phyloP scores from a whole-genome alignment of 306 rosid genomes.

The Casuarina equisetifolia region DNA sequence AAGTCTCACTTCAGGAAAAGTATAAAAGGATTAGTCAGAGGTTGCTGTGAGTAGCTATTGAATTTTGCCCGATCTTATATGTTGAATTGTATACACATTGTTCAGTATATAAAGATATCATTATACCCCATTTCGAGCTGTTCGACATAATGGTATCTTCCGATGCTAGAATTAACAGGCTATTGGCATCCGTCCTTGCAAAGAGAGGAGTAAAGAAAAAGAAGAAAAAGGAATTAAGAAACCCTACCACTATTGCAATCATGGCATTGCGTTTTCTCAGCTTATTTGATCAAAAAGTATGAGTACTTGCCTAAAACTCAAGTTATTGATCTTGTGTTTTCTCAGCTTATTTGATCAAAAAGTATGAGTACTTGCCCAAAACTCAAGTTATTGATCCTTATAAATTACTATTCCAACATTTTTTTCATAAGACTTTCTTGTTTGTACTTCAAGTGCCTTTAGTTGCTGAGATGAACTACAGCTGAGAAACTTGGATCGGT shows the following conservation, averaged over 20 bases:
- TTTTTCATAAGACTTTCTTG: neutral
- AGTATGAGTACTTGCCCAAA: neutral
- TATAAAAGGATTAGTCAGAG: neutral
- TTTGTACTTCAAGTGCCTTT: neutral
- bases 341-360: neutral
- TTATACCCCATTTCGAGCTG: neutral
- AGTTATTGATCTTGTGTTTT: neutral
- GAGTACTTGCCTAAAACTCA: neutral
- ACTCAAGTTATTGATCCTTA: neutral
- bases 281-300: neutral
- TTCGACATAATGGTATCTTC: neutral
- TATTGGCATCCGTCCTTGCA: neutral
- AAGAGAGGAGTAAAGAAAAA: neutral
- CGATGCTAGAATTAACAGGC: neutral
- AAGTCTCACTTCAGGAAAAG: neutral
- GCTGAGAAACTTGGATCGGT: too few relatives aligned
- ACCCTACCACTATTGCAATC: neutral
- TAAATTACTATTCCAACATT: neutral
- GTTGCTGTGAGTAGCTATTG: conserved; percentile 9
- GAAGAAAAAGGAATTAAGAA: neutral
- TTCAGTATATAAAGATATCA: neutral
- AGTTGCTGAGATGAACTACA: neutral
- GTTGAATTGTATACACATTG: conserved; percentile 12
- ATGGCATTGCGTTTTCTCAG: neutral
- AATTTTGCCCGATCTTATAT: neutral